Evolutionary conservation across 345 rosid genomes (phyloP), one percentile per base, ranked within the genome.

Genomic region (Bruguiera parviflora): DNA sequence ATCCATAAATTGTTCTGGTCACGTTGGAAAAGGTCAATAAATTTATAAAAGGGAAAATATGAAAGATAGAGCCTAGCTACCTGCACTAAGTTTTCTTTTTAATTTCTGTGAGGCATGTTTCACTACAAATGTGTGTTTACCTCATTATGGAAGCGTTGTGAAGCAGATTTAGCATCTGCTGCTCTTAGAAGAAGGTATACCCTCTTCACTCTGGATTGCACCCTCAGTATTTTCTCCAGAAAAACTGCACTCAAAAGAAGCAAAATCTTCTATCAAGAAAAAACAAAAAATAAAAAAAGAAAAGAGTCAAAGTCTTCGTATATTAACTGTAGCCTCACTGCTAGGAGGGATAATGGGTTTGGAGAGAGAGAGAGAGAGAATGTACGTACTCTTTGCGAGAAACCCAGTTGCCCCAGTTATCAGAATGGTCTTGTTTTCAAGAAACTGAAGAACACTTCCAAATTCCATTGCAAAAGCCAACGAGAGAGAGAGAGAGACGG

Each of bases 171-270:
- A 52, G 87, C 71, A 73, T 89, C 96, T 6, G 86, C 33, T 43
- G 97, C 94, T 79, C 98, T 85, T 29, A 91, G 47, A 31, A 93
- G 89, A 73, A 91, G 91, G 67, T 83, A 93, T 16, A 93, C 55
- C 79, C 79, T 93, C 89, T 82, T 91, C 73, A 89, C 83, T 46
- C 89, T 86, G 37, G 97, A 95, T 67, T 93, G 97, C 53, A 89
- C 82, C 69, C 97, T 91, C 53, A 88, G 21, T 53, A 85, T 76
- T 78, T 91, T 91, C 88, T 94, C 98, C 85, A 86, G 67, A 53
- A 89, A 84, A 70, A 93, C 96, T 90, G 84, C 77, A 76, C 3
- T 15, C 31, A 8, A 18, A 16, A 15, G 37, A 15, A 5, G 11
- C 33, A 32, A 29, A 33, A 6, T 7, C 10, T 7, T 7, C 37